Evolutionary conservation across 768 basidiomycete genomes (phyloP).

Genomic region (Amanita subjunquillea): DNA sequence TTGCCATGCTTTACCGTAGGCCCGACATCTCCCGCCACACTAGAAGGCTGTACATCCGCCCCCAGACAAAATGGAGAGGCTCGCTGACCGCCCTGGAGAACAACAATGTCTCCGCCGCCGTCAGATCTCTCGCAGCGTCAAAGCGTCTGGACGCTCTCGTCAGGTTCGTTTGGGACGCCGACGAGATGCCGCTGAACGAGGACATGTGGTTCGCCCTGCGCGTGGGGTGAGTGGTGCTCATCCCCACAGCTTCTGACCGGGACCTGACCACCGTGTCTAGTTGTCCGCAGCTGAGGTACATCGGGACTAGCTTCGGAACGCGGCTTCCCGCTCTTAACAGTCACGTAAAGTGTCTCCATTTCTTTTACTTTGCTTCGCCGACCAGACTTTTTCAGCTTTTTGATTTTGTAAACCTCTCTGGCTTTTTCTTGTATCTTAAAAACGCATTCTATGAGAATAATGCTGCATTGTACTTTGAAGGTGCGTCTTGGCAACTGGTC

Average conservation of each 20-base stretch:
- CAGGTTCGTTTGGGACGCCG: constrained; percentile 64
- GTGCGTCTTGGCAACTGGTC: constrained; percentile 18
- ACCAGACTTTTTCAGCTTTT: constrained; percentile 38
- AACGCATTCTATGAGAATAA: constrained; percentile 55
- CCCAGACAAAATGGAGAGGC: constrained; percentile 18
- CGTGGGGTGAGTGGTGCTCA: constrained; percentile 35
- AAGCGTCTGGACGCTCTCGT: constrained; percentile 50
- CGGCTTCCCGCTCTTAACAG: constrained; percentile 47
- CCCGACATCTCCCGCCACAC: constrained; percentile 61
- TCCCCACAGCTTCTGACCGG: not conserved
- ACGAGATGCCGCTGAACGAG: constrained; percentile 55
- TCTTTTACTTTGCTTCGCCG: not conserved
- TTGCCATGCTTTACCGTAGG: constrained; percentile 48
- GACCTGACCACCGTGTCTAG: constrained; percentile 20
- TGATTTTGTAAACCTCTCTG: constrained; percentile 51
- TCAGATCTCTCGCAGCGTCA: constrained; percentile 37
- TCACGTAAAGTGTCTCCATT: constrained; percentile 30
- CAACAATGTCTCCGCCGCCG: constrained; percentile 36
- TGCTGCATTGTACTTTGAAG: constrained; percentile 43
- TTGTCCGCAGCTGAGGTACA: constrained; percentile 53
- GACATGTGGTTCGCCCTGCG: constrained; percentile 75
- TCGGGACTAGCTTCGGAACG: constrained; percentile 55
- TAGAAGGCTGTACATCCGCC: constrained; percentile 42
- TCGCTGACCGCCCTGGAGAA: constrained; percentile 19
- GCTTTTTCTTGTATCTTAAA: constrained; percentile 53